These are phyloP conservation scores for Chamaecrista fasciculata DNA, from an alignment of 306 rosid species.

Conservation along the genomic window DNA sequence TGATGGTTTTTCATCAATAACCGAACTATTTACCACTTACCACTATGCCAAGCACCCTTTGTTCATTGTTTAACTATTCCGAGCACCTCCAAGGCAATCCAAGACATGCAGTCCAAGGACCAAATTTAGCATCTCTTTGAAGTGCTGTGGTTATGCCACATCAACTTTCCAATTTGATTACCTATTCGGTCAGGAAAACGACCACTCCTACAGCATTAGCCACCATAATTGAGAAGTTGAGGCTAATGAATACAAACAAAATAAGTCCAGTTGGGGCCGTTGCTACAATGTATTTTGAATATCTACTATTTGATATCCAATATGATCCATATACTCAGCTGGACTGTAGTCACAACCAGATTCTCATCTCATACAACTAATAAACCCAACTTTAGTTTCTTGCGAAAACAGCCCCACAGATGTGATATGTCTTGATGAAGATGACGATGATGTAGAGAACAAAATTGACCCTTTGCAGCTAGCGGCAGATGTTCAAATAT, in stretches of 20 bases:
- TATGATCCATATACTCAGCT: neutral
- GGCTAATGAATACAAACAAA: conserved; percentile 27
- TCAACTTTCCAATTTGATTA: conserved; percentile 33
- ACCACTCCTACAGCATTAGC: conserved; percentile 32
- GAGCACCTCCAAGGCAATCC: conserved; percentile 37
- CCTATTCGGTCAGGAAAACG: conserved; percentile 29
- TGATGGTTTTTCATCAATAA: conserved; percentile 29
- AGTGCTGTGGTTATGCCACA: conserved; percentile 23
- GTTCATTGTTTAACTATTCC: conserved; percentile 34
- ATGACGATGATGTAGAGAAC: conserved; percentile 21
- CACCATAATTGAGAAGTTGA: conserved; percentile 35
- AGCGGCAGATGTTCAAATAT: conserved; percentile 10
- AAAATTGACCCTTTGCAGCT: conserved; percentile 9
- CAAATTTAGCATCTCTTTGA: conserved; percentile 26
- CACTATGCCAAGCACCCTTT: conserved; percentile 28
- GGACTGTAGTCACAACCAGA: conserved; percentile 21
- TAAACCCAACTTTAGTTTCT: neutral
- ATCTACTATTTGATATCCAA: neutral
- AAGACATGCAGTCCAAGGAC: conserved; percentile 30
- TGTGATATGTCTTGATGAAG: too few relatives aligned
- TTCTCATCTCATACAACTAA: conserved; percentile 1
- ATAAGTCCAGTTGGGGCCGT: neutral
- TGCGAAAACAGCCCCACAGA: conserved; percentile 17
- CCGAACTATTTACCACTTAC: conserved; percentile 22
- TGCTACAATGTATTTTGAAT: neutral